Conservation (phyloP, 2,329 filamentous ascomycete genomes). For the Fonsecaea multimorphosa region DNA sequence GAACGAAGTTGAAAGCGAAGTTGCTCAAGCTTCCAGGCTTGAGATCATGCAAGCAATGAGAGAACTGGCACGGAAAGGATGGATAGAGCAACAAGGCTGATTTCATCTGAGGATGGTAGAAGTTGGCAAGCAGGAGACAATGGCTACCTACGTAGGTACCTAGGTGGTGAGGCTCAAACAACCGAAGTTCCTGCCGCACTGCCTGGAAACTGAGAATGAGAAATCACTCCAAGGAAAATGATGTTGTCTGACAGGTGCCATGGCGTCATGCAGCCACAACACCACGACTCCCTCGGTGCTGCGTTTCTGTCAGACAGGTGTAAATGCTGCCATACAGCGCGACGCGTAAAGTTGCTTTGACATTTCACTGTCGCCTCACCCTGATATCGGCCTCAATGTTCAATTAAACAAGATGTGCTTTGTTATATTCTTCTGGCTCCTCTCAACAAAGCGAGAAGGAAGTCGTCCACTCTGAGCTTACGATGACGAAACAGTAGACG, state of each 20-base stretch:
- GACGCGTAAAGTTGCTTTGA: conserved; percentile 1
- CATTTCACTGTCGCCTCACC: neutral
- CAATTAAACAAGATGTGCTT: neutral
- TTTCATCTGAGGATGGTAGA: neutral
- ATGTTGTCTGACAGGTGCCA: neutral
- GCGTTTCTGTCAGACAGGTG: neutral
- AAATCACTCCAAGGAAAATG: neutral
- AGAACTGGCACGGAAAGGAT: neutral
- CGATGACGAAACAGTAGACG: neutral
- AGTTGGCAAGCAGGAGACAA: neutral
- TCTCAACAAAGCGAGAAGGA: neutral
- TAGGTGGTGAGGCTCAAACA: too few species aligned
- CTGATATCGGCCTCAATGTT: neutral
- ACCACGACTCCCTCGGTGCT: neutral
- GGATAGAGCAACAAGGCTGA: neutral
- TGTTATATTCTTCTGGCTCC: neutral
- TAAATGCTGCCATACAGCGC: neutral
- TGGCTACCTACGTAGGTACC: too few species aligned
- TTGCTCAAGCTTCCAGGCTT: neutral
- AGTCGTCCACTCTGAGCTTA: neutral
- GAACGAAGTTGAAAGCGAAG: neutral
- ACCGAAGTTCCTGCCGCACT: neutral
- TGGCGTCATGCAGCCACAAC: neutral
- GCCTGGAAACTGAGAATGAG: neutral
- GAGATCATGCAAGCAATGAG: neutral